Evolutionary conservation across 1,284 basidiomycete genomes (phyloP), one percentile per base, ranked within the genome.

Genomic region (Fomitopsis palustris): DNA sequence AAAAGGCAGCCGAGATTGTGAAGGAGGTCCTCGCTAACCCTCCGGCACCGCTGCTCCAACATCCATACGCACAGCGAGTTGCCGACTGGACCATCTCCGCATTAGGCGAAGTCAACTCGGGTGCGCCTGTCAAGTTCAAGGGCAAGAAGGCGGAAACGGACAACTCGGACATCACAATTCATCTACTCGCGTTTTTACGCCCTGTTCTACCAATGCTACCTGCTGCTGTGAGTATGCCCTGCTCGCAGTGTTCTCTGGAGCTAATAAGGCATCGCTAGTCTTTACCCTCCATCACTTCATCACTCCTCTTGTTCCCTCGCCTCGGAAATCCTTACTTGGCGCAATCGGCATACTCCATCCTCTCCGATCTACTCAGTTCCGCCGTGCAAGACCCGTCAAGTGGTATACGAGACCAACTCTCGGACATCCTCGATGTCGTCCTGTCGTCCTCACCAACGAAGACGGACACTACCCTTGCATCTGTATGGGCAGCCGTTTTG

Each of bases 1-100:
- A 88, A 74, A 86, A 89, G 64, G 95, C 96, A 9, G 90, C 91
- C 58, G 95, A 98, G 66, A 84, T 93, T 23, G 82, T 99, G 42
- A 82, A 82, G 63, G 88, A 92, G 64, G 80, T 95, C 4, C 79
- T 96, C 29, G 78, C 81, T 5, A 81, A 81, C 14, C 93, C 95
- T 16, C 90, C 93, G 1, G 78, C 86, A 5, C 95, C 95, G 0
- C 78, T 90, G 43, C 65, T 84, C 4, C 77, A 82, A 8, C 96
- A 98, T 77, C 95, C 96, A 0, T 99, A 96, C 77, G 83, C 85
- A 4, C 86, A 86, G 63, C 83, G 81, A 64, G 92, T 89, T 17
- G 85, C 88, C 16, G 88, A 92, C 61, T 98, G 93, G 92, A 80
- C 88, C 51, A 81, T 87, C 61, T 76, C 78, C 21, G 81, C 86